These are phyloP conservation scores for Aegilops sharonensis DNA, from an alignment of 176 grass and related monocot genomes.

Conservation along the genomic window DNA sequence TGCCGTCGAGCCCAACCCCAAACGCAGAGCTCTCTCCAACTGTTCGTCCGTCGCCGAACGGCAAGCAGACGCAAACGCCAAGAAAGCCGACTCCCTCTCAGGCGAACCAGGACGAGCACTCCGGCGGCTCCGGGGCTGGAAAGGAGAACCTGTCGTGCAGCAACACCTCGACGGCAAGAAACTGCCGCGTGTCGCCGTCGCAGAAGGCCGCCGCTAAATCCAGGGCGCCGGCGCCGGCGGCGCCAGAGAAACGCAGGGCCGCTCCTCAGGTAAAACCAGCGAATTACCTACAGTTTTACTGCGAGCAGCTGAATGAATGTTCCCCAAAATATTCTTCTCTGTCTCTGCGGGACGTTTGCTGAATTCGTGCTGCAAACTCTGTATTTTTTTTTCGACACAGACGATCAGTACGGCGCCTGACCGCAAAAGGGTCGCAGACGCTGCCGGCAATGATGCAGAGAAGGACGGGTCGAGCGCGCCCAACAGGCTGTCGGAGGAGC, in stretches of 20 bases:
- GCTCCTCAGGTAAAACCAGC: conserved; percentile 37
- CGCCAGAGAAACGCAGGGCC: conserved; percentile 45
- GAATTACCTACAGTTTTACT: not conserved
- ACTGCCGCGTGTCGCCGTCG: conserved; percentile 43
- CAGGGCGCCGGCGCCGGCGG: not conserved
- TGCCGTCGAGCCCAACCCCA: conserved; percentile 17
- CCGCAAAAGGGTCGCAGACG: conserved; percentile 40
- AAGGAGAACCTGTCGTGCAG: conserved; percentile 82
- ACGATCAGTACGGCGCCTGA: conserved; percentile 23
- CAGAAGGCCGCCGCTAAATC: conserved; percentile 45
- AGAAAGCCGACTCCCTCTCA: conserved; percentile 28
- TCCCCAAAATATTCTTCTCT: not conserved
- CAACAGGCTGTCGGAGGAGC: conserved; percentile 90
- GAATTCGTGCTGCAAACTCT: conserved; percentile 3
- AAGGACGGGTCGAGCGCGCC: conserved; percentile 45
- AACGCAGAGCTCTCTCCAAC: conserved; percentile 22
- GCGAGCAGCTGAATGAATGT: not conserved
- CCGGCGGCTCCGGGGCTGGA: conserved; percentile 16
- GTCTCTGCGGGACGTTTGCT: not conserved
- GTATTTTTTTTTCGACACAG: conserved; percentile 25
- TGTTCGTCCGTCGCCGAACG: conserved; percentile 31
- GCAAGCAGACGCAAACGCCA: conserved; percentile 35
- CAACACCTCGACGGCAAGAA: conserved; percentile 34
- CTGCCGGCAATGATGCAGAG: conserved; percentile 33
- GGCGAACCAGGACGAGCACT: conserved; percentile 22